Percentiles rank a stretch among this genome's conserved stretches.
Conservation (phyloP, 2,329 filamentous ascomycete species). For the Fusarium burgessii region DNA sequence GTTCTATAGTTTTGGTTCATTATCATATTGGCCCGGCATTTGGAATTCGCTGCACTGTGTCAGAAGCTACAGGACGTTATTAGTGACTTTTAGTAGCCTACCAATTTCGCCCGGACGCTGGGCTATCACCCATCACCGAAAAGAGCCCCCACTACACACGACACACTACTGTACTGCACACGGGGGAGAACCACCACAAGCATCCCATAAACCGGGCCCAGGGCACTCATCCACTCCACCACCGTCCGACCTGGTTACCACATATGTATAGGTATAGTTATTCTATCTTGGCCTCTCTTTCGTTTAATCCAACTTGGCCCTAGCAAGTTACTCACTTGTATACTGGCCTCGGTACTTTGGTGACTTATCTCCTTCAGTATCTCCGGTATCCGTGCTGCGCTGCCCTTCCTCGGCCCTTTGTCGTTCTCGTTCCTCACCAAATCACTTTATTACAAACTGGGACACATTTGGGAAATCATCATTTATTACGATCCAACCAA, state of each 20-base stretch:
- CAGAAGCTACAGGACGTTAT: neutral
- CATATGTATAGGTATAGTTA: neutral
- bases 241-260: constrained; percentile 32
- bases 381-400: constrained; percentile 33
- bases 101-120: constrained; percentile 22
- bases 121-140: constrained; percentile 23
- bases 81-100: neutral
- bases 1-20: neutral
- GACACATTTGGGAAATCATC: constrained; percentile 12
- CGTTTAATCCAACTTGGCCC: neutral
- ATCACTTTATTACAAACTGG: constrained; percentile 28
- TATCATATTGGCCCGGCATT: constrained; percentile 7
- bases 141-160: constrained; percentile 16
- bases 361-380: constrained; percentile 13
- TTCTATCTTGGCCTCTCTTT: constrained; percentile 22
- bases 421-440: constrained; percentile 37
- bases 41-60: constrained; percentile 28
- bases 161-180: constrained; percentile 5
- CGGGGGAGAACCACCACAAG: constrained; percentile 33
- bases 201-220: constrained; percentile 1
- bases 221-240: constrained; percentile 27
- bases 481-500: neutral
- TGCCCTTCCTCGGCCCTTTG: constrained; percentile 42
- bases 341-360: constrained; percentile 20
- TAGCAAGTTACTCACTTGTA: neutral